Base-by-base conservation (phyloP, 257 asterid genomes). In the Apocynum venetum region DNA sequence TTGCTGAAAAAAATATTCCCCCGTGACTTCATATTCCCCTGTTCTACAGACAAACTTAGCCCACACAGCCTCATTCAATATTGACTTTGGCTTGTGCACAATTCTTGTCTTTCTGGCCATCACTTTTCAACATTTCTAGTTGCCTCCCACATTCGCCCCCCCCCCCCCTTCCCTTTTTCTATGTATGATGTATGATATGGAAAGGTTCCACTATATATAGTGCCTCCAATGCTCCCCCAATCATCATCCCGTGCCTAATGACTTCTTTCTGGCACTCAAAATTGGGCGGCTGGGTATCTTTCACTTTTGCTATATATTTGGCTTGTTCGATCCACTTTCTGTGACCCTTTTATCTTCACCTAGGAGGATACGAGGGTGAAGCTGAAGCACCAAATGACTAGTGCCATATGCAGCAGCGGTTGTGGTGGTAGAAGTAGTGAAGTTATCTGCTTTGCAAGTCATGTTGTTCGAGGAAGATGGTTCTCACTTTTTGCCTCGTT, bases 401-500 rank as follows among this genome's bases (percentile, higher is more conserved):
- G 20, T 63, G 12, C 53, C 13, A 36, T 35, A 25, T 8, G 40
- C 40, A 2, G 6, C 41, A 60, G 5, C 10, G 14, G 31, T 15
- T 44, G 31, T 2, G 72, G 72, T 5, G 10, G 71, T 1, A 41
- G 48, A 15, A 6, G n/a, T 65, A 12, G 31, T 15, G 53, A 68
- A 4, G 6, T 19, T 19, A 61, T 85, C 46, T 53, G 80, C 15
- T 89, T 90, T 73, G 78, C 84, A 1, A 73, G 65, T 31, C 91
- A 89, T 80, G 84, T 92, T 11, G 13, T 90, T 51, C 82, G 85
- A 36, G 98, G 97, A 19, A 80, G 97, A 69, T 93, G 98, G 98
- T 93, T 93, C 77, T 89, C 97, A n/a, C 93, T 93, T 0, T 93
- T 88, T 76, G 97, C 97, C 38, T 85, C 98, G 6, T 87, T 93